Conservation (phyloP, 495 filamentous ascomycete genomes). For the Clohesyomyces aquaticus region DNA sequence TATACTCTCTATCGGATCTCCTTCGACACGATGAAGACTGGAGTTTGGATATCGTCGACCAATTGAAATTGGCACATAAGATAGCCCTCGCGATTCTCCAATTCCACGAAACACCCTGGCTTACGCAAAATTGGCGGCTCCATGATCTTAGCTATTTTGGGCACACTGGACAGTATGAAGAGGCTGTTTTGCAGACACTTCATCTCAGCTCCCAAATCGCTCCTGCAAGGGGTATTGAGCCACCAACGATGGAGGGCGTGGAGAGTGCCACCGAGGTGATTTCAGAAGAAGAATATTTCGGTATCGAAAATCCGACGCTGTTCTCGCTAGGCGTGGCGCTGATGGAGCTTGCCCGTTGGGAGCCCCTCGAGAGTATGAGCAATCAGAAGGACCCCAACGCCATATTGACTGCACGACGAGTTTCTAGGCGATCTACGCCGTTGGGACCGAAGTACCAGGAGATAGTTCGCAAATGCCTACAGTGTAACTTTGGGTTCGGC, state of each 20-base stretch:
- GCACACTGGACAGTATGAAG: background rate
- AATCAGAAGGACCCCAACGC: slow-evolving; percentile 35
- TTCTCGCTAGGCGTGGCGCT: slow-evolving; percentile 32
- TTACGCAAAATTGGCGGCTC: slow-evolving; percentile 43
- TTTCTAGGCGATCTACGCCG: slow-evolving; percentile 24
- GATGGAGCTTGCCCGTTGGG: slow-evolving; percentile 26
- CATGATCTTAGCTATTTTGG: slow-evolving; percentile 46
- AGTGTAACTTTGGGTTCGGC: slow-evolving; percentile 48
- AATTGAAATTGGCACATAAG: slow-evolving; percentile 46
- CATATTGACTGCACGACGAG: slow-evolving; percentile 44
- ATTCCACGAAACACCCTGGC: slow-evolving; percentile 49
- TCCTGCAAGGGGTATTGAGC: background rate
- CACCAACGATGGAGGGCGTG: slow-evolving; percentile 22
- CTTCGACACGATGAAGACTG: slow-evolving; percentile 11
- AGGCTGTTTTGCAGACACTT: slow-evolving; percentile 23
- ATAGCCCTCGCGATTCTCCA: slow-evolving; percentile 47
- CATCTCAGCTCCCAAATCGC: slow-evolving; percentile 41
- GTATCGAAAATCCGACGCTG: slow-evolving; percentile 33
- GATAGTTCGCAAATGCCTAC: slow-evolving; percentile 47
- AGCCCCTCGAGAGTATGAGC: slow-evolving; percentile 19
- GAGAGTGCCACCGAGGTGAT: background rate
- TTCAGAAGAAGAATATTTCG: slow-evolving; percentile 26
- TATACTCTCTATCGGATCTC: slow-evolving; percentile 19
- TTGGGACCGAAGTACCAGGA: slow-evolving; percentile 40
- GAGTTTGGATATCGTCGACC: too few relatives aligned